Evolutionary conservation across 2,329 filamentous ascomycete species (phyloP).

Genomic region (Fulvia fulva): DNA sequence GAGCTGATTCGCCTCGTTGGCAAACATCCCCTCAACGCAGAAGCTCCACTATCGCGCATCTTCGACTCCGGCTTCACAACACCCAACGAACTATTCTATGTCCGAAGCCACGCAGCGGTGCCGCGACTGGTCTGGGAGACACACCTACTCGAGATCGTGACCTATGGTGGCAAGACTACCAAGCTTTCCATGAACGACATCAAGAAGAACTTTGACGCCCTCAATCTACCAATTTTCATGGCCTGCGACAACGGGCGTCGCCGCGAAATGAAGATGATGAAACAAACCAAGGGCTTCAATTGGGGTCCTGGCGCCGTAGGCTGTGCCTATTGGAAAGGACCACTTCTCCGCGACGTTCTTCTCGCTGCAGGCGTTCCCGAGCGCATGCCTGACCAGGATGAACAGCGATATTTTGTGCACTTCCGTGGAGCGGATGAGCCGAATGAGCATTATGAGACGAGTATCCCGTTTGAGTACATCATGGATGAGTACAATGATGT

Average conservation of each 20-base stretch:
- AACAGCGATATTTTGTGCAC: conserved; percentile 42
- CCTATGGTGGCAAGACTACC: conserved; percentile 32
- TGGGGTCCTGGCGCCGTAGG: conserved; percentile 46
- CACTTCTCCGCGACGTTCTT: conserved; percentile 45
- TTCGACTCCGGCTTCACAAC: conserved; percentile 48
- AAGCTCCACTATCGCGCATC: conserved; percentile 42
- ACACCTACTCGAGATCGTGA: conserved; percentile 47
- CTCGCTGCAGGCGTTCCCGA: conserved; percentile 38
- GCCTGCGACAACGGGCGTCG: conserved; percentile 51
- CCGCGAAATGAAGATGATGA: conserved; percentile 52
- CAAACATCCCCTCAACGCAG: conserved; percentile 52
- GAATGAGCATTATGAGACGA: conserved; percentile 47
- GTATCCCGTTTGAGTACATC: conserved; percentile 46
- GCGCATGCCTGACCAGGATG: conserved; percentile 15
- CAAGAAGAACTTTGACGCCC: conserved; percentile 39
- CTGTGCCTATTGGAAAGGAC: conserved; percentile 52
- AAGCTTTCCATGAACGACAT: conserved; percentile 45
- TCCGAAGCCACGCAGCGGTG: conserved; percentile 53
- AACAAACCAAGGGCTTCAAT: conserved; percentile 47
- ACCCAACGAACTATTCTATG: conserved; percentile 50
- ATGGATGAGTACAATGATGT: conserved; percentile 49
- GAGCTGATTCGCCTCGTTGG: conserved; percentile 51
- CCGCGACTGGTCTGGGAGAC: conserved; percentile 49
- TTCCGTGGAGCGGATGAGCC: conserved; percentile 49
- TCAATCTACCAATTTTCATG: conserved; percentile 49